A percentile compares a stretch with the other conserved stretches of the same genome.
These are phyloP conservation scores for Cryptosporidium sp. DNA, from an alignment of 169 alveolate species.

Conservation along the genomic window DNA sequence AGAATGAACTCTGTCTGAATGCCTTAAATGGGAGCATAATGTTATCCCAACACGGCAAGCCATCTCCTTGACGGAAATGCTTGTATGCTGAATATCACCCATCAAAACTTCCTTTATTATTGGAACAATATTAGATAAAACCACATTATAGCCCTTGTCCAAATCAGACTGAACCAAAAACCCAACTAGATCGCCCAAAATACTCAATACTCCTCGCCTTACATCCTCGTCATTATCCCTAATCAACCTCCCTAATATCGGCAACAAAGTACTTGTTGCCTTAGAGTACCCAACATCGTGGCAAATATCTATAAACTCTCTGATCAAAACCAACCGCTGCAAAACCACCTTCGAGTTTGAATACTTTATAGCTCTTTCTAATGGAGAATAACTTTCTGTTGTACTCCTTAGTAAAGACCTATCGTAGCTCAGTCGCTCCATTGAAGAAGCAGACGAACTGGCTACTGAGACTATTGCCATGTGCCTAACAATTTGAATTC, in stretches of 20 bases:
- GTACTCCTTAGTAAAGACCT: constrained; percentile 44
- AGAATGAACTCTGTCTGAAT: constrained; percentile 52
- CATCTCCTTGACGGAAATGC: constrained; percentile 41
- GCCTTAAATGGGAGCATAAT: constrained; percentile 65
- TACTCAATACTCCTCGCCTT: constrained; percentile 51
- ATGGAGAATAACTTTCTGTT: constrained; percentile 51
- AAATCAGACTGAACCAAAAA: constrained; percentile 75
- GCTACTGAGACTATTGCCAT: constrained; percentile 16
- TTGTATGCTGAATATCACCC: constrained; percentile 9
- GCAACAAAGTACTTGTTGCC: constrained; percentile 40
- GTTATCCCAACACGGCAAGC: constrained; percentile 66
- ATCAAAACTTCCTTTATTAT: constrained; percentile 44
- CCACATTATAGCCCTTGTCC: constrained; percentile 68
- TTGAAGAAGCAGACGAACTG: constrained; percentile 29
- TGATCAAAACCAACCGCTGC: constrained; percentile 66
- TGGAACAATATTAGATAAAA: constrained; percentile 60
- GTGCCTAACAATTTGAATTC: constrained; percentile 15
- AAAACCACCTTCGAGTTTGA: constrained; percentile 66
- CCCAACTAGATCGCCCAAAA: constrained; percentile 76
- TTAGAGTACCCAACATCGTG: constrained; percentile 72
- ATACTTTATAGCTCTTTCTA: constrained; percentile 69
- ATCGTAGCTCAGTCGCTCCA: constrained; percentile 63
- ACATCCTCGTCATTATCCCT: constrained; percentile 72
- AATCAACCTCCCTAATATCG: constrained; percentile 21
- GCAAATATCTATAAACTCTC: constrained; percentile 73